phyloP scores from a whole-genome alignment of 2,329 filamentous ascomycete genomes.

The Claviceps monticola region DNA sequence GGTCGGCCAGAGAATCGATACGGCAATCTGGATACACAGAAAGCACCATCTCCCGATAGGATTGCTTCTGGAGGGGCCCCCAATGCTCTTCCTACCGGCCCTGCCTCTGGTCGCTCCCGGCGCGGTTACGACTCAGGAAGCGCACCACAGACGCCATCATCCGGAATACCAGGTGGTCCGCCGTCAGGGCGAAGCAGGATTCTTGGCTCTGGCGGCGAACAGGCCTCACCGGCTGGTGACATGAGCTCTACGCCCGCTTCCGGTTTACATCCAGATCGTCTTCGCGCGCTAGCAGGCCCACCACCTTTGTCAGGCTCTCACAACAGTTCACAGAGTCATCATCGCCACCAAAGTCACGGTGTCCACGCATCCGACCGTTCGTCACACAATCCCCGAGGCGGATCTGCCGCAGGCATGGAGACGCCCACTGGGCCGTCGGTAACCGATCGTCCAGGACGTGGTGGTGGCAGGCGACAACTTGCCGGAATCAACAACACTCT shows the following conservation, averaged over 20 bases:
- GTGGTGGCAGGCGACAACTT: conserved; percentile 37
- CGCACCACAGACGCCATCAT: conserved; percentile 17
- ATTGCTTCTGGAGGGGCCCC: conserved; percentile 17
- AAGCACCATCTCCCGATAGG: conserved; percentile 33
- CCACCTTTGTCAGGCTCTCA: conserved; percentile 15
- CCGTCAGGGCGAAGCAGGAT: conserved; percentile 30
- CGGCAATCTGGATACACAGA: conserved; percentile 24
- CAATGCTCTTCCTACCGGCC: conserved; percentile 40
- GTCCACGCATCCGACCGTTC: conserved; percentile 14
- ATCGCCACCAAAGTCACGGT: conserved; percentile 14
- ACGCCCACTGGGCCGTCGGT: conserved; percentile 23
- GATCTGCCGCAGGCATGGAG: conserved; percentile 13
- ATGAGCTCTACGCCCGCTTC: conserved; percentile 13
- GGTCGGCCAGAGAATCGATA: conserved; percentile 24
- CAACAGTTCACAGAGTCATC: conserved; percentile 14
- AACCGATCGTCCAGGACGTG: conserved; percentile 21
- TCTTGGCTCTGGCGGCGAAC: conserved; percentile 16
- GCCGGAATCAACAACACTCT: conserved; percentile 46
- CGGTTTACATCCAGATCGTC: conserved; percentile 36
- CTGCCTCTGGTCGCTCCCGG: conserved; percentile 34
- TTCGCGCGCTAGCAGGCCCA: conserved; percentile 29
- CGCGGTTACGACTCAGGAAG: conserved; percentile 27
- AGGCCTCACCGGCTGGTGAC: conserved; percentile 12
- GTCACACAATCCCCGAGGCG: conserved; percentile 9
- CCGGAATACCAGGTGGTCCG: conserved; percentile 13